These are phyloP conservation scores for Monosporascus sp. DNA, from an alignment of 2,329 filamentous ascomycete genomes.

Conservation along the genomic window DNA sequence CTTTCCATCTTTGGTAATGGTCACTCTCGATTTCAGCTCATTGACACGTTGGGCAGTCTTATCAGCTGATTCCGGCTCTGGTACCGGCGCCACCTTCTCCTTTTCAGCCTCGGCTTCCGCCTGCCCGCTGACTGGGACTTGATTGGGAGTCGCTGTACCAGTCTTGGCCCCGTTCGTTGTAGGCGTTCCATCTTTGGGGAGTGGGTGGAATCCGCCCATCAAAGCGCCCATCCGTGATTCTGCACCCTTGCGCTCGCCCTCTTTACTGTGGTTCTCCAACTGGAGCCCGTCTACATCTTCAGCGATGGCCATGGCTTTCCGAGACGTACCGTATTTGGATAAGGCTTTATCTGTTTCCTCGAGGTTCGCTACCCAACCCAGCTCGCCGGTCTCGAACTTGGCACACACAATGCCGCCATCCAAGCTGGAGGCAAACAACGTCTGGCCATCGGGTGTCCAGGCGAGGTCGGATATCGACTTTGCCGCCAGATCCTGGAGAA, in stretches of 20 bases:
- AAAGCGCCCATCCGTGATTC: constrained; percentile 97
- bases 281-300: constrained; percentile 87
- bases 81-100: constrained; percentile 27
- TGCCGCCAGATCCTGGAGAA: constrained; percentile 79
- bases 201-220: constrained; percentile 75
- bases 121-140: constrained; percentile 30
- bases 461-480: constrained; percentile 94
- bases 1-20: constrained; percentile 93
- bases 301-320: constrained; percentile 83
- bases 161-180: constrained; percentile 50
- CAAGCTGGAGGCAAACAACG: constrained; percentile 77
- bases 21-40: constrained; percentile 81
- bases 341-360: constrained; percentile 91
- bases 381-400: constrained; percentile 78
- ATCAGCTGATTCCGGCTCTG: constrained; percentile 44
- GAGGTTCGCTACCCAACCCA: constrained; percentile 80
- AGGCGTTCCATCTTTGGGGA: constrained; percentile 44
- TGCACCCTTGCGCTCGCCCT: constrained; percentile 80
- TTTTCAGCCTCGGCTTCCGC: constrained; percentile 22
- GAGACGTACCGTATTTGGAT: constrained; percentile 84
- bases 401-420: constrained; percentile 83
- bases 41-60: constrained; percentile 51
- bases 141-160: constrained; percentile 30
- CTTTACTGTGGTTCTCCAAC: constrained; percentile 88
- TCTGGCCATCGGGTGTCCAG: constrained; percentile 89